phyloP scores from a whole-genome alignment of 1,284 basidiomycete species.

The Mixia osmundae region DNA sequence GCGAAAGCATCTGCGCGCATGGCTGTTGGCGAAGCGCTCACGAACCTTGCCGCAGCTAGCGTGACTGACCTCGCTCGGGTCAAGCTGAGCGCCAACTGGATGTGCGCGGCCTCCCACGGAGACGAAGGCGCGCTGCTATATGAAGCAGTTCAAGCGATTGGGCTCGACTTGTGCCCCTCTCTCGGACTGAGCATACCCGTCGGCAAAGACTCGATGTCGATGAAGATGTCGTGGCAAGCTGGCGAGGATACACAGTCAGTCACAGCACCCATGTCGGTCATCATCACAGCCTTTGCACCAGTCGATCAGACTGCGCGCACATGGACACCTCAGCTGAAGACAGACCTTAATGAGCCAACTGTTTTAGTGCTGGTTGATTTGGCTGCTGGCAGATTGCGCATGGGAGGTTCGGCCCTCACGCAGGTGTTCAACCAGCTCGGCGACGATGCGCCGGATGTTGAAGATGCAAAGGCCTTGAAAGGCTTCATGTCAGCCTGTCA shows the following conservation, averaged over 20 bases:
- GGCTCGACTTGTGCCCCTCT: slow-evolving; percentile 81
- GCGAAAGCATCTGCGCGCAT: slow-evolving; percentile 80
- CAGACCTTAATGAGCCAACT: slow-evolving; percentile 35
- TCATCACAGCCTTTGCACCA: slow-evolving; percentile 83
- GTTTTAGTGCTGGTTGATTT: slow-evolving; percentile 75
- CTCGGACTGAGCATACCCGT: slow-evolving; percentile 88
- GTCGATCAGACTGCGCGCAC: slow-evolving; percentile 55
- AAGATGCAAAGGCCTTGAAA: slow-evolving; percentile 46
- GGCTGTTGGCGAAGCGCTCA: slow-evolving; percentile 84
- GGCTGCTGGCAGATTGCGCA: slow-evolving; percentile 52
- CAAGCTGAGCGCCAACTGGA: slow-evolving; percentile 98
- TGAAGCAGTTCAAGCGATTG: slow-evolving; percentile 76
- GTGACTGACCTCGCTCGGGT: slow-evolving; percentile 46
- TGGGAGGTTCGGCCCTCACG: slow-evolving; percentile 84
- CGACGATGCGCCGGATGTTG: slow-evolving; percentile 67
- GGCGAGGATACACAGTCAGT: slow-evolving; percentile 46
- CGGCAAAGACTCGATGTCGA: slow-evolving; percentile 98
- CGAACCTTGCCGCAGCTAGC: slow-evolving; percentile 66
- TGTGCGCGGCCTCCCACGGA: slow-evolving; percentile 76
- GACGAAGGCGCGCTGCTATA: slow-evolving; percentile 82
- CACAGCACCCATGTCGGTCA: slow-evolving; percentile 69
- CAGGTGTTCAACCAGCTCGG: slow-evolving; percentile 91
- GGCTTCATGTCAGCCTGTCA: slow-evolving; percentile 61
- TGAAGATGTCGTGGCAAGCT: slow-evolving; percentile 82
- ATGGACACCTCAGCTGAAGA: slow-evolving; percentile 78